Base-by-base conservation (phyloP, 2,329 filamentous ascomycete genomes). In the Ophiostoma sp. region DNA sequence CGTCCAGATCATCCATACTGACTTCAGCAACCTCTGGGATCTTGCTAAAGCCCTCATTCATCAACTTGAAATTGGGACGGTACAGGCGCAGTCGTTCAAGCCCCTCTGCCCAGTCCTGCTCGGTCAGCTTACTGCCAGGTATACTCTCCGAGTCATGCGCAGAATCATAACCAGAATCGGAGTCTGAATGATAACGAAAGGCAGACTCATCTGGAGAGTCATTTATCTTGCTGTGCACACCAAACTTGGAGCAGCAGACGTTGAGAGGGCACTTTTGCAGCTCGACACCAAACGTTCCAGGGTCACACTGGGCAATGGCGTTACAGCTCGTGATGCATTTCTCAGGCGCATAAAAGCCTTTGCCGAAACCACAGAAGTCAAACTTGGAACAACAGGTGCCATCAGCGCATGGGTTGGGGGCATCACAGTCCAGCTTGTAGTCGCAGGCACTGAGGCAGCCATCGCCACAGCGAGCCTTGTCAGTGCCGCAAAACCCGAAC, bases 361-460 rank as follows among this genome's bases (percentile, higher is more conserved):
- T 52, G 17, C 44, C 44, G 15, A 52, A 20, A n/a, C 44, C 44
- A 52, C 44, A 52, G 44, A 52, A 52, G n/a, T 15, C 44, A 52
- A 52, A 52, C 17, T 52, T 52, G 44, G 44, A 52, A n/a, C 44
- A 52, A 7, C 44, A 52, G 7, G 44, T 52, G 15, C 44, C 44
- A 15, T 52, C 44, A 7, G 17, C 44, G 20, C 44, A 52, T 15
- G 44, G 44, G 8, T 52, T 52, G 17, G 17, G 7, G 44, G 44
- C 44, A n/a, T 52, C 44, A n/a, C 44, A 52, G 44, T 17, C 44
- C 15, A 52, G 44, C n/a, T 52, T 52, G n/a, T n/a, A 52, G 44
- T 52, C 44, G 8, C 44, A 52, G 44, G 44, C 20, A n/a, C 54
- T 70, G 27, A 62, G 36, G 35, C 36, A 33, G 57, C 36, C 68